phyloP scores from a whole-genome alignment of 2,329 filamentous ascomycete species.

The Cercospora beticola region DNA sequence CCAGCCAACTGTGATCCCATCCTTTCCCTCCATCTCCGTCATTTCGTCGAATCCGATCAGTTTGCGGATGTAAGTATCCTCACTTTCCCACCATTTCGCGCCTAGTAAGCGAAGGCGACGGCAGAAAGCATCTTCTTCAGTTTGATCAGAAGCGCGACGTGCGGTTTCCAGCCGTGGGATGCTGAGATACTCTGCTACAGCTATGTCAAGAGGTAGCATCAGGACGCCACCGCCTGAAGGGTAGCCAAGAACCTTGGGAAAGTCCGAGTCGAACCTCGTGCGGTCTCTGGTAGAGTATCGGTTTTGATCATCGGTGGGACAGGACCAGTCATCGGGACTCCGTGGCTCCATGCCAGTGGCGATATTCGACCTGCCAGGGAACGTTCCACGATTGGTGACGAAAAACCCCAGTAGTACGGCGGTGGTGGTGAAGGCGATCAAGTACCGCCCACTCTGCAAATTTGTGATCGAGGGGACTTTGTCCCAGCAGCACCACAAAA shows the following conservation, averaged over 20 bases:
- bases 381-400: background rate
- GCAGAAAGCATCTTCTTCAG: background rate
- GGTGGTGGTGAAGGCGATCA: background rate
- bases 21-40: background rate
- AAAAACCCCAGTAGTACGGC: background rate
- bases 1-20: background rate
- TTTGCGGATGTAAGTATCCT: background rate
- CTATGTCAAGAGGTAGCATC: background rate
- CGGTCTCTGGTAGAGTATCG: background rate
- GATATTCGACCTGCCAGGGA: background rate
- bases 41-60: background rate
- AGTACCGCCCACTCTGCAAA: background rate
- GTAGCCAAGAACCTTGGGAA: background rate
- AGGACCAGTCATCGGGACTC: too few species aligned
- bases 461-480: background rate
- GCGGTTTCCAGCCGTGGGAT: background rate
- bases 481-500: conserved; percentile 1
- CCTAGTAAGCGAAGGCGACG: background rate
- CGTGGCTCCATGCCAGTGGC: too few species aligned
- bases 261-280: background rate
- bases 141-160: background rate
- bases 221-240: background rate
- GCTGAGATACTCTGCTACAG: background rate
- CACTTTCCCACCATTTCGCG: conserved; percentile 4
- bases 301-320: background rate